These are phyloP conservation scores for Barbarea vulgaris DNA, from an alignment of 345 rosid genomes.

Conservation along the genomic window DNA sequence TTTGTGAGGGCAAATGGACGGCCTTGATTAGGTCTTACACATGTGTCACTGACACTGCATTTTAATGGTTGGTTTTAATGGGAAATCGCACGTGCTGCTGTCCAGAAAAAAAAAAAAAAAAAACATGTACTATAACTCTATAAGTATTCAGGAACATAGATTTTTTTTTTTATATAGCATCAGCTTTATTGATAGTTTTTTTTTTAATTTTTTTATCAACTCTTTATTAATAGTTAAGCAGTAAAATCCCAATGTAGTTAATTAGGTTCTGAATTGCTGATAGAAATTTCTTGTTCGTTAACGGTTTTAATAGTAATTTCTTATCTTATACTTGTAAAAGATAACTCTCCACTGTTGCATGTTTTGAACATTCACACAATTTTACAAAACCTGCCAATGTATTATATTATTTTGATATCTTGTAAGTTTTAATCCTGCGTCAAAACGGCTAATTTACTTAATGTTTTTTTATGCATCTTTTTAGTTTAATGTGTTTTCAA, in stretches of 20 bases:
- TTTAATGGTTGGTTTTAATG: not conserved
- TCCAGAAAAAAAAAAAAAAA: not conserved
- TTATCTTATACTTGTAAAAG: not conserved
- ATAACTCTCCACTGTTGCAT: not conserved
- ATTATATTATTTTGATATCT: not conserved
- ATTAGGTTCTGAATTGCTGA: not conserved
- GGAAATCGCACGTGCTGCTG: slow-evolving; percentile 13
- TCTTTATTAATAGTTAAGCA: too few relatives aligned
- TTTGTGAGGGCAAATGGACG: slow-evolving; percentile 17
- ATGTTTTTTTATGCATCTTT: not conserved
- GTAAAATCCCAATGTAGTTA: too few relatives aligned
- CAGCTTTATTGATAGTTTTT: too few relatives aligned
- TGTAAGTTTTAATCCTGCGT: not conserved
- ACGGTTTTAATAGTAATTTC: not conserved
- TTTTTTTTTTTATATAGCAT: too few relatives aligned
- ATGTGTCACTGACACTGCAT: slow-evolving; percentile 16
- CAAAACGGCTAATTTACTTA: not conserved
- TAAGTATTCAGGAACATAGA: not conserved
- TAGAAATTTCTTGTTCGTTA: not conserved
- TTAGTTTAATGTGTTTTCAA: not conserved
- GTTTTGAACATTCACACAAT: not conserved
- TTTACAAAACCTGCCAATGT: not conserved
- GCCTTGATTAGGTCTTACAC: slow-evolving; percentile 21
- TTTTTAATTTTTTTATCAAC: too few relatives aligned
- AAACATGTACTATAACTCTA: too few relatives aligned